Percentiles rank a stretch among this genome's conserved stretches.
phyloP scores from a whole-genome alignment of 495 filamentous ascomycete species.

The Penicillium riverlandense region DNA sequence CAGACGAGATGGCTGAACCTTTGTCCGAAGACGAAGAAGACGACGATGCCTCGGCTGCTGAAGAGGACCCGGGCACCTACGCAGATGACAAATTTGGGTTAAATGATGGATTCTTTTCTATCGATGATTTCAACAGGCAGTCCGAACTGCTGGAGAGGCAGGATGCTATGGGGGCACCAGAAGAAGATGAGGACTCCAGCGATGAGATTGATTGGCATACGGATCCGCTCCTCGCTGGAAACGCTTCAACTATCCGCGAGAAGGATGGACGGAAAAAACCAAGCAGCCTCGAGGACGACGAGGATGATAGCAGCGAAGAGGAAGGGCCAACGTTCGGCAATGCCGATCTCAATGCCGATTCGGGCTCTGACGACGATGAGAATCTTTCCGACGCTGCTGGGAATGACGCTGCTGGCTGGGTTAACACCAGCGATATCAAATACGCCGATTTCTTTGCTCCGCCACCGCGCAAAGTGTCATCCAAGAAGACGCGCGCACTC shows the following conservation, averaged over 20 bases:
- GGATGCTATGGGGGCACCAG: constrained; percentile 62
- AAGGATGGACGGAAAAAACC: constrained; percentile 7
- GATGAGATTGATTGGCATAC: constrained; percentile 86
- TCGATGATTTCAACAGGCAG: constrained; percentile 94
- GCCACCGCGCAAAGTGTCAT: constrained; percentile 61
- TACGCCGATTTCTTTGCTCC: constrained; percentile 90
- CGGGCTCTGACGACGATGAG: constrained; percentile 47
- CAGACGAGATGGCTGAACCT: constrained; percentile 12
- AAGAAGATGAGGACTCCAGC: constrained; percentile 56
- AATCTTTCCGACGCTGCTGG: constrained; percentile 34
- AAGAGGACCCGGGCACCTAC: constrained; percentile 38
- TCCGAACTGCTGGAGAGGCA: constrained; percentile 79
- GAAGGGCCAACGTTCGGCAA: constrained; percentile 74
- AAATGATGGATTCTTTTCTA: constrained; percentile 97
- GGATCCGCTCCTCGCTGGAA: constrained; percentile 48
- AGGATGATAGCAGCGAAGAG: constrained; percentile 54
- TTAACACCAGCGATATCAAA: constrained; percentile 79
- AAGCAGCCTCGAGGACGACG: constrained; percentile 9
- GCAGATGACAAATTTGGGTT: constrained; percentile 56
- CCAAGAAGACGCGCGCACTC: constrained; percentile 37
- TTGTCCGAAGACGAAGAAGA: constrained; percentile 13
- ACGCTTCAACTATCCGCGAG: constrained; percentile 8
- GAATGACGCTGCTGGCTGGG: constrained; percentile 39
- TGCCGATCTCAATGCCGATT: constrained; percentile 52
- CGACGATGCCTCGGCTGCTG: constrained; percentile 12